Evolutionary conservation across 1,284 basidiomycete species (phyloP).

Genomic region (Crocinoboletus sp.): DNA sequence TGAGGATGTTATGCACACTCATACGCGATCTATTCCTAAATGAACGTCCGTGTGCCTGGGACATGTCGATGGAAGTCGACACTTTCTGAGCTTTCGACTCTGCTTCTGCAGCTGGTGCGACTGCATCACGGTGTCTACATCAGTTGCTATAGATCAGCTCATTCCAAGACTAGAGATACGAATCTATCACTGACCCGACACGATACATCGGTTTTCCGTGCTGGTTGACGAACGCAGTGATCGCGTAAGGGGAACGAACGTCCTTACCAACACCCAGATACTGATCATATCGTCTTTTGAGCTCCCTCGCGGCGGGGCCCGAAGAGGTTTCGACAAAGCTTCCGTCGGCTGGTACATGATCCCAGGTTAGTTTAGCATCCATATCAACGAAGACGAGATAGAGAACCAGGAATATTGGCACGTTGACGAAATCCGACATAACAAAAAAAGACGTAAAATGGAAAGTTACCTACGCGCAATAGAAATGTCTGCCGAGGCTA

Average conservation of each 20-base stretch:
- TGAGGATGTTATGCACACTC: conserved; percentile 61
- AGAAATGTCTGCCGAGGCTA: conserved; percentile 54
- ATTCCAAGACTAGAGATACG: not conserved
- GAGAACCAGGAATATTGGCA: not conserved
- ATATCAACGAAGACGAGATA: not conserved
- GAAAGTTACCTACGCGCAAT: conserved; percentile 50
- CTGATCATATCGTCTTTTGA: conserved; percentile 71
- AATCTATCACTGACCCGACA: conserved; percentile 51
- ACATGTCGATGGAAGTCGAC: conserved; percentile 26
- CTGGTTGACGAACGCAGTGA: conserved; percentile 73
- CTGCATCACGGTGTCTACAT: conserved; percentile 48
- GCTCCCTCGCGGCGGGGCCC: conserved; percentile 62
- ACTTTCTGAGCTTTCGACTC: conserved; percentile 33
- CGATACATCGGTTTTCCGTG: conserved; percentile 72
- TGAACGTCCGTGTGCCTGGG: conserved; percentile 17
- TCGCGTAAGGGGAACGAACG: conserved; percentile 69
- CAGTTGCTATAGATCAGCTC: conserved; percentile 9
- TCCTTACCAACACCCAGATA: conserved; percentile 58
- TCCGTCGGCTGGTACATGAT: conserved; percentile 50
- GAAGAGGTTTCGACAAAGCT: conserved; percentile 76
- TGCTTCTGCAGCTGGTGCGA: conserved; percentile 44
- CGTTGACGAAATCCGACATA: conserved; percentile 7
- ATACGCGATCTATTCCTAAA: conserved; percentile 49
- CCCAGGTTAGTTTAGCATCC: conserved; percentile 1
- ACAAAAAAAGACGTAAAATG: conserved; percentile 10